These are phyloP conservation scores for Camillea tinctor DNA, from an alignment of 2,329 filamentous ascomycete genomes.

Conservation along the genomic window DNA sequence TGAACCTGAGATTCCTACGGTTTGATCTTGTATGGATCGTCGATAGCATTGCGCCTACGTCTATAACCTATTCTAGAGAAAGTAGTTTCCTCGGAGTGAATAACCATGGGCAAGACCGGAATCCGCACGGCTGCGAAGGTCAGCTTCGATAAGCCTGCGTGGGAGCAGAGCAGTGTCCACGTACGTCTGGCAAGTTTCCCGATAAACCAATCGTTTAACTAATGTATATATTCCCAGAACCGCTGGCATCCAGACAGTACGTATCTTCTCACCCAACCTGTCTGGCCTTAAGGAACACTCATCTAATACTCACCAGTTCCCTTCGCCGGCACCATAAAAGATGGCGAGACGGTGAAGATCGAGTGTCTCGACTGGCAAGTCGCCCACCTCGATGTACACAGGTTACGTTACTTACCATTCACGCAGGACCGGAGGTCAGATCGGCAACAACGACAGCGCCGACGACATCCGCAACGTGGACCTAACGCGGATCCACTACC, in stretches of 20 bases:
- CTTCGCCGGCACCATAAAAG: conserved; percentile 67
- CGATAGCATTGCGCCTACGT: too few species aligned
- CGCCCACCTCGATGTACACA: conserved; percentile 26
- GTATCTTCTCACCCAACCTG: conserved; percentile 20
- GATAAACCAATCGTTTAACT: conserved; percentile 13
- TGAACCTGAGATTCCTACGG: too few species aligned
- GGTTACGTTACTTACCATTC: background rate
- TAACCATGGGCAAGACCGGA: conserved; percentile 39
- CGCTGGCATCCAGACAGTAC: conserved; percentile 89
- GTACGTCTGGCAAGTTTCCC: conserved; percentile 46
- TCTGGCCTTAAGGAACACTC: background rate
- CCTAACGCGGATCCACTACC: conserved; percentile 80
- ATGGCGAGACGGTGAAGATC: conserved; percentile 88
- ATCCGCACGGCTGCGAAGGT: conserved; percentile 74
- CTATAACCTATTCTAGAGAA: too few species aligned
- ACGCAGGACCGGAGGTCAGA: conserved; percentile 70
- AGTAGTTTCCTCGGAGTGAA: too few species aligned
- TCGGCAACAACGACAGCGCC: conserved; percentile 85
- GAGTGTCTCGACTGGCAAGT: conserved; percentile 78
- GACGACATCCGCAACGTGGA: conserved; percentile 85
- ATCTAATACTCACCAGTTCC: conserved; percentile 57
- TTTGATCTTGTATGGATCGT: too few species aligned
- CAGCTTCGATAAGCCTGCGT: conserved; percentile 68
- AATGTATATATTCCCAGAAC: conserved; percentile 55
- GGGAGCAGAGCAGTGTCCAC: conserved; percentile 68